Evolutionary conservation across 768 basidiomycete species (phyloP), one percentile per base, ranked within the genome.

Genomic region (Tricholoma furcatifolium): DNA sequence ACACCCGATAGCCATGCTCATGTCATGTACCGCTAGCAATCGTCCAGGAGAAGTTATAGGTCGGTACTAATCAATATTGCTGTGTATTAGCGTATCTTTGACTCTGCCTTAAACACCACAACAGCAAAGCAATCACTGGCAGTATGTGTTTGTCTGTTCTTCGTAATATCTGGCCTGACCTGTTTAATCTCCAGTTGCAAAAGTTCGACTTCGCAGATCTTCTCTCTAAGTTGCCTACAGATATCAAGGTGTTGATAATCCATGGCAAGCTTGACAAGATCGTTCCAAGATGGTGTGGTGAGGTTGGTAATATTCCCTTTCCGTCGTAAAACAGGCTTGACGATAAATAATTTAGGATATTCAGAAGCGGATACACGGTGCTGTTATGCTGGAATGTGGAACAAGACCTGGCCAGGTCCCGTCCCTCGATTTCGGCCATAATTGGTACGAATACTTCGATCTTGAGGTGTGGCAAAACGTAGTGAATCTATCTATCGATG

Each of bases 391-490:
- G 2, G 61, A 68, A 21, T 42, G 60, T 15, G 73, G 74, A 4
- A 34, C 58, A 12, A 51, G 51, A 6, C 62, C 65, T 7, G 68
- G 71, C 15, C 67, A 71, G 53, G 59, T 75, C n/a, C 72, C 70
- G 8, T 64, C 63, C n/a, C 43, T 68, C 17, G 56, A 62, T 2
- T 76, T 76, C 45, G 74, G 74, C 14, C 74, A 75, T 53, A 62
- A 66, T 51, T 76, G 72, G 67, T 67, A 63, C 24, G 71, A 73
- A 39, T 76, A 75, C 50, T 76, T 74, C 40, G 60, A 70, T 17
- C 62, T 63, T 7, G 38, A 67, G 31, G 57, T 73, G 12, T 76
- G 74, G 74, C 61, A 56, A 35, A 58, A 64, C 32, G 65, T 72
- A 20, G 49, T 75, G 15, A 56, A 67, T 31, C 54, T 50, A 9